Evolutionary conservation across 176 grass and related monocot genomes (phyloP), one percentile per base, ranked within the genome.

Genomic region (Guadua angustifolia): DNA sequence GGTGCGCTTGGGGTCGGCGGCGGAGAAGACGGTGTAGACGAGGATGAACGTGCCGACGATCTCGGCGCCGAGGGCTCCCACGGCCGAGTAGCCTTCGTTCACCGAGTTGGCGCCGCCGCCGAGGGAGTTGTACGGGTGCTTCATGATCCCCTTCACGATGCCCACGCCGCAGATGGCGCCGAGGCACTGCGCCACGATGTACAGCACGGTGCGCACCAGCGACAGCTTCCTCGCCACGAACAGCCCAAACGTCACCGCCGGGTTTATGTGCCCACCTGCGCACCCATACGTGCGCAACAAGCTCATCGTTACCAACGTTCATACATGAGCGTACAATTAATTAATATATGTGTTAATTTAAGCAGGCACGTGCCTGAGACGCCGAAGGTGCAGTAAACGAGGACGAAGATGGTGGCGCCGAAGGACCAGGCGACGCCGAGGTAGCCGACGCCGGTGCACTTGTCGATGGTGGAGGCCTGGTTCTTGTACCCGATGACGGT

Each of bases 341-440:
- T n/a, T 13, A 10, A 13, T 18, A 51, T 33, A 26, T 35, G 25
- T 21, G 4, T 5, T 29, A 29, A 29, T 36, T 36, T 36, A 4
- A 9, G 3, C 5, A 33, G 15, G 14, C 3, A 0, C 38, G 70
- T 55, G 80, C 94, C 95, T 32, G 92, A 97, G 57, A 97, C 51
- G 82, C 95, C 90, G 60, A 80, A 87, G 76, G 85, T 95, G 79
- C 91, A 90, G 84, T 93, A 95, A 62, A 95, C 95, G 55, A 95
- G 90, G 62, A 98, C 17, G 74, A 98, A 92, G 80, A 98, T 98
- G 79, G 91, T 93, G 70, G 87, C 96, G 49, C 93, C 93, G 77
- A 95, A 98, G 66, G 91, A 61, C 96, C 93, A 98, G 16, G 96
- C 87, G 58, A 98, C 59, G 50, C 96, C 93, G 55, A 98, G 91